phyloP scores from a whole-genome alignment of 257 asterid genomes.

The Nicotiana benthamiana region DNA sequence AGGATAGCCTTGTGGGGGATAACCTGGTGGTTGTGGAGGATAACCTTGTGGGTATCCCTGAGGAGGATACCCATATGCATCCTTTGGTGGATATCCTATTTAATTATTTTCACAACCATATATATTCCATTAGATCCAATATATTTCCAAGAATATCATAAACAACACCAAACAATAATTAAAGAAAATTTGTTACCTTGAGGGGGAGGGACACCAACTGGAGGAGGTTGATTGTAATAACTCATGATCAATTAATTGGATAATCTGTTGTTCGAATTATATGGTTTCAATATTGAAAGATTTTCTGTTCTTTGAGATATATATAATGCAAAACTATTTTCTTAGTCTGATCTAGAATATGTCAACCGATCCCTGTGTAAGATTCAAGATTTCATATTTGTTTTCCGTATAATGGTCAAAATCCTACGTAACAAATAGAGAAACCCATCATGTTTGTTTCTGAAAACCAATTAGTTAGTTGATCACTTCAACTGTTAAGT shows the following conservation, averaged over 20 bases:
- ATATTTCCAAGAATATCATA: neutral
- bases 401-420: neutral
- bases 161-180: neutral
- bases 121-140: constrained; percentile 5
- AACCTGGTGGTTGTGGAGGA: neutral
- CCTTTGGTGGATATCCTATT: constrained; percentile 34
- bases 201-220: constrained; percentile 31
- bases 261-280: neutral
- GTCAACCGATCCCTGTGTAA: neutral
- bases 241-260: constrained; percentile 17
- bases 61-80: constrained; percentile 11
- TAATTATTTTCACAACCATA: neutral
- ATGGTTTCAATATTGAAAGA: neutral
- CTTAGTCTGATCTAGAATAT: neutral
- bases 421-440: neutral
- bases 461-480: neutral
- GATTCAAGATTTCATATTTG: neutral
- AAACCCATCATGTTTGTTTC: neutral
- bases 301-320: neutral
- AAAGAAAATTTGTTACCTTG: constrained; percentile 21
- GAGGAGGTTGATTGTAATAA: constrained; percentile 34
- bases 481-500: neutral
- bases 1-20: constrained; percentile 39
- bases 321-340: neutral
- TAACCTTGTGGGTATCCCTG: neutral